Percentiles rank a stretch among this genome's conserved stretches.
Conservation (phyloP, 2,329 filamentous ascomycete genomes). For the Cytospora leucostoma region DNA sequence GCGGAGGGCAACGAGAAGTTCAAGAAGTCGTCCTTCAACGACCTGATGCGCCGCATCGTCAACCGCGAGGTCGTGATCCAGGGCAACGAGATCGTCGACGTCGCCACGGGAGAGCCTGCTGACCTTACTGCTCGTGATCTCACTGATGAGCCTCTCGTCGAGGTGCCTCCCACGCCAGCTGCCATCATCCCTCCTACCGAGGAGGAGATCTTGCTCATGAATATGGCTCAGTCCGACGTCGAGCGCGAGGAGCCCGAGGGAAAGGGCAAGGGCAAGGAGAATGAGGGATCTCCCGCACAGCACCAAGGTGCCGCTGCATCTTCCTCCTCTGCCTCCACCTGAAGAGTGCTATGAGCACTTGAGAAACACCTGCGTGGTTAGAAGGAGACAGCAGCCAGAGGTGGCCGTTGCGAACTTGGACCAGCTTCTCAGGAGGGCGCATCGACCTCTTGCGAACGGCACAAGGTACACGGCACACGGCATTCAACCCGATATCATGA, state of each 20-base stretch:
- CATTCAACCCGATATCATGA: background rate
- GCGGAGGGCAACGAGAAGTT: slow-evolving; percentile 74
- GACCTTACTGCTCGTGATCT: slow-evolving; percentile 5
- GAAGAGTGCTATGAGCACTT: too few relatives aligned
- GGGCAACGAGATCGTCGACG: slow-evolving; percentile 65
- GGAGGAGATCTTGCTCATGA: background rate
- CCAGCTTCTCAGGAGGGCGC: background rate
- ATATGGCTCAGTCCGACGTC: background rate
- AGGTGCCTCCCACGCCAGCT: slow-evolving; percentile 10
- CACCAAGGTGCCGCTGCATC: background rate
- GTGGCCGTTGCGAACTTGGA: background rate
- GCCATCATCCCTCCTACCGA: slow-evolving; percentile 17
- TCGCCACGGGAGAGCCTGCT: slow-evolving; percentile 20
- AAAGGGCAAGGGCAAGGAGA: slow-evolving; percentile 5
- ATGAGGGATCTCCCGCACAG: background rate
- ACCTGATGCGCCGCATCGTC: slow-evolving; percentile 74
- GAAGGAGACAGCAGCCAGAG: background rate
- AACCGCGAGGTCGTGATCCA: slow-evolving; percentile 72
- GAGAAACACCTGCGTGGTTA: too few relatives aligned
- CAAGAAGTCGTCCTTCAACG: slow-evolving; percentile 73
- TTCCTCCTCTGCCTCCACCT: slow-evolving; percentile 1
- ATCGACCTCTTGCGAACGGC: background rate
- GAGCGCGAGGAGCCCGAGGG: slow-evolving; percentile 1
- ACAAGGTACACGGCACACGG: background rate
- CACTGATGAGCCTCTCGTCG: slow-evolving; percentile 6